phyloP scores from a whole-genome alignment of 140 eudicot genomes.

The Flaveria floridana region DNA sequence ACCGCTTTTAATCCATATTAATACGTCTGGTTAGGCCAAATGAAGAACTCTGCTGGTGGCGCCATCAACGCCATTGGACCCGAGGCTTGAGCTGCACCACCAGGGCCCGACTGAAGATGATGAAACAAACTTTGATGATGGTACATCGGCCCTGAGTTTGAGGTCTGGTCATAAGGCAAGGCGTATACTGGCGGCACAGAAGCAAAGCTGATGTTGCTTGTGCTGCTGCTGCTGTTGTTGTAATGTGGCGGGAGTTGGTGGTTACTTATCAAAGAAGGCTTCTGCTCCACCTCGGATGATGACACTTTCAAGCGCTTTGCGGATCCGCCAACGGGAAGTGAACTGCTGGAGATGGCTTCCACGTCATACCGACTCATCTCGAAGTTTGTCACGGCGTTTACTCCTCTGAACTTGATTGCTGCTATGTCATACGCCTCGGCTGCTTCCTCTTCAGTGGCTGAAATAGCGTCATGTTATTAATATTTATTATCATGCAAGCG shows the following conservation, averaged over 20 bases:
- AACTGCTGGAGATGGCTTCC: conserved; percentile 73
- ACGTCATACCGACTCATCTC: conserved; percentile 91
- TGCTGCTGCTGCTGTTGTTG: conserved; percentile 27
- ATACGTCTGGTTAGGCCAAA: conserved; percentile 80
- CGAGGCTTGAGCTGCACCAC: conserved; percentile 40
- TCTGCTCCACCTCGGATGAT: conserved; percentile 50
- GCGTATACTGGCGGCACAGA: conserved; percentile 51
- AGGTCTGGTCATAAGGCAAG: conserved; percentile 50
- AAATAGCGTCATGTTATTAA: neutral
- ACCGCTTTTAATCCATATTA: conserved; percentile 27
- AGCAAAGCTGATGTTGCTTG: conserved; percentile 57
- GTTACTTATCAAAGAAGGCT: conserved; percentile 37
- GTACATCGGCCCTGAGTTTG: conserved; percentile 33
- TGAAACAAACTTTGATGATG: conserved; percentile 69
- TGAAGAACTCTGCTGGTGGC: conserved; percentile 60
- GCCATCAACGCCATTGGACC: conserved; percentile 49
- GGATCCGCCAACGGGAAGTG: conserved; percentile 88
- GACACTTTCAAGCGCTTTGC: conserved; percentile 74
- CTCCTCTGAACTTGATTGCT: conserved; percentile 84
- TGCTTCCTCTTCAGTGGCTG: conserved; percentile 98
- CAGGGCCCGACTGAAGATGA: conserved; percentile 46
- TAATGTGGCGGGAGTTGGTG: conserved; percentile 42
- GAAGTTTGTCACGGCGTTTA: conserved; percentile 87
- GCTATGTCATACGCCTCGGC: conserved; percentile 99
- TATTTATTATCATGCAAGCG: neutral